A percentile compares a stretch with the other conserved stretches of the same genome.
Evolutionary conservation across 441 rosid genomes (phyloP).

Genomic region (Daphne laureola): DNA sequence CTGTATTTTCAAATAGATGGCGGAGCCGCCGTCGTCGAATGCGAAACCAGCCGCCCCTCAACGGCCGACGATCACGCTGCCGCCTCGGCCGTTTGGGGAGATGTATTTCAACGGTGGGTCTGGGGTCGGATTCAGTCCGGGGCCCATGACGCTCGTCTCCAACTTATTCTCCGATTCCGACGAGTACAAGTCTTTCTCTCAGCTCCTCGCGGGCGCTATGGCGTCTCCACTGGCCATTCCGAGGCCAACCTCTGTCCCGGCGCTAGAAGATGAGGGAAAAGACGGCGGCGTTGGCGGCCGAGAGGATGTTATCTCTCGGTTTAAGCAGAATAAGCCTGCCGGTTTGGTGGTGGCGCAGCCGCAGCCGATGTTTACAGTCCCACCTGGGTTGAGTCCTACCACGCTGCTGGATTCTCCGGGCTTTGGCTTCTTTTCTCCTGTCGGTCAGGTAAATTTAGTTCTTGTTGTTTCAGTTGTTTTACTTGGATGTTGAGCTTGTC

Average conservation of each 20-base stretch:
- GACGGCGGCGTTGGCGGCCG: conserved; percentile 15
- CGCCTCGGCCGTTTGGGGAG: conserved; percentile 53
- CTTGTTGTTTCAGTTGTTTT: conserved; percentile 11
- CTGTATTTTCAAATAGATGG: conserved; percentile 7
- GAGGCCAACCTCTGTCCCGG: conserved; percentile 10
- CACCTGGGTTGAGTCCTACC: conserved; percentile 53
- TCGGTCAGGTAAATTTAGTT: conserved; percentile 33
- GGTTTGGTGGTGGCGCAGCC: conserved; percentile 45
- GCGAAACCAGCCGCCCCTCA: conserved; percentile 16
- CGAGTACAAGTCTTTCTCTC: conserved; percentile 76
- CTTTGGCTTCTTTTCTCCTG: conserved; percentile 55
- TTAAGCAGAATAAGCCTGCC: conserved; percentile 42
- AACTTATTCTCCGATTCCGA: conserved; percentile 64
- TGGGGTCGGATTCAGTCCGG: conserved; percentile 65
- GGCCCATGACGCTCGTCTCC: conserved; percentile 87
- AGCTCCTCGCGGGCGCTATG: conserved; percentile 82
- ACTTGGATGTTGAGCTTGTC: conserved; percentile 5
- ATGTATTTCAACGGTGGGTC: conserved; percentile 32
- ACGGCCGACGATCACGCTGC: conserved; percentile 60
- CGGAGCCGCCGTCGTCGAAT: conserved; percentile 21
- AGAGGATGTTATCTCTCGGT: conserved; percentile 31
- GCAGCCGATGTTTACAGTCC: conserved; percentile 42
- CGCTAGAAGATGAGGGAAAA: conserved; percentile 3
- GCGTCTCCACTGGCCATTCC: conserved; percentile 37
- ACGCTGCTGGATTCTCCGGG: conserved; percentile 62